Percentiles rank a stretch among this genome's conserved stretches.
Evolutionary conservation across 2,329 filamentous ascomycete species (phyloP).

Genomic region (Neobulgaria alba): DNA sequence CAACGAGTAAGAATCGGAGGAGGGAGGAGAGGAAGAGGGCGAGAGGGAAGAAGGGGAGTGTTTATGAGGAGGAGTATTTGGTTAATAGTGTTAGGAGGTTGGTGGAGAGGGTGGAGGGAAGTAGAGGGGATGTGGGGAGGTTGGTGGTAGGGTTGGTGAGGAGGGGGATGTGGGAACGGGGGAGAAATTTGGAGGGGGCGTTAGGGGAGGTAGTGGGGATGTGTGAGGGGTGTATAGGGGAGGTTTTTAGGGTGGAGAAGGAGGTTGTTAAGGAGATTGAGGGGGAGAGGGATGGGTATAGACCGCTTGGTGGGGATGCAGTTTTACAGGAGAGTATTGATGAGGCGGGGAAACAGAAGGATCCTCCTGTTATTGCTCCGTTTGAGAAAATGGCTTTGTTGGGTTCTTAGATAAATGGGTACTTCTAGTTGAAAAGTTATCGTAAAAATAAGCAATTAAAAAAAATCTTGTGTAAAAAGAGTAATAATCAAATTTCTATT

Average conservation of each 20-base stretch:
- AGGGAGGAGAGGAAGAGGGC: conserved; percentile 94
- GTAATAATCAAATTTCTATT: too few relatives aligned
- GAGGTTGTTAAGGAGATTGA: conserved; percentile 13
- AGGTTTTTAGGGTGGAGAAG: conserved; percentile 52
- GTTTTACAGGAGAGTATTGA: conserved; percentile 28
- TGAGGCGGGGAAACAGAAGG: conserved; percentile 22
- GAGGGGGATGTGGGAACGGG: conserved; percentile 80
- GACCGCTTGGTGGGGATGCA: conserved; percentile 26
- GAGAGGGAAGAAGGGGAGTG: conserved; percentile 87
- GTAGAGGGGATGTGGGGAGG: conserved; percentile 62
- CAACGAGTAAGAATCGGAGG: conserved; percentile 78
- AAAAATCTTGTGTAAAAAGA: too few relatives aligned
- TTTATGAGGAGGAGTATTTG: conserved; percentile 97
- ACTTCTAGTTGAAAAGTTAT: conserved; percentile 1
- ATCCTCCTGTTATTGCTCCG: conserved; percentile 24
- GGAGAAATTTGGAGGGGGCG: conserved; percentile 64
- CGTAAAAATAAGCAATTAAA: too few relatives aligned
- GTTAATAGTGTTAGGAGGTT: conserved; percentile 79
- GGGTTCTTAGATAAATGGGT: conserved; percentile 17
- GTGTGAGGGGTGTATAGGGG: conserved; percentile 56
- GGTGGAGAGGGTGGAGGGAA: conserved; percentile 69
- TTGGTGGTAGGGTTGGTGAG: conserved; percentile 71
- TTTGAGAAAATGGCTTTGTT: conserved; percentile 39
- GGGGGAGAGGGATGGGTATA: conserved; percentile 19
- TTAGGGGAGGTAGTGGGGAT: conserved; percentile 66